Percentiles rank a stretch among this genome's conserved stretches.
phyloP scores from a whole-genome alignment of 2,329 filamentous ascomycete species.

The Orbilia javanica region DNA sequence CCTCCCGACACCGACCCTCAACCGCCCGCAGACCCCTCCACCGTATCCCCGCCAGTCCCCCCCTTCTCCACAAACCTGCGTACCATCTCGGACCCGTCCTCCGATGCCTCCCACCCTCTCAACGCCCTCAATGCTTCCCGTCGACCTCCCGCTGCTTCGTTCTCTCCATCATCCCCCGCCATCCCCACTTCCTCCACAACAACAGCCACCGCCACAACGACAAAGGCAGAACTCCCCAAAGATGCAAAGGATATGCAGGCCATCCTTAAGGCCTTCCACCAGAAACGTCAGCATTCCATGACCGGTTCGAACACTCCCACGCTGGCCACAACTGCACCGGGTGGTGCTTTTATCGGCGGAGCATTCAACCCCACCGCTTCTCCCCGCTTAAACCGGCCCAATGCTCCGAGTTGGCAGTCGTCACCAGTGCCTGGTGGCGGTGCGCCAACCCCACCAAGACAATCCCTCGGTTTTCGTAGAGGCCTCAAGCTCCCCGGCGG shows the following conservation, averaged over 20 bases:
- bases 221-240: constrained; percentile 47
- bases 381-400: constrained; percentile 66
- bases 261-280: constrained; percentile 77
- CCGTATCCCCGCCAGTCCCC: neutral
- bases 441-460: constrained; percentile 63
- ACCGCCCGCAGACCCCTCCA: constrained; percentile 22
- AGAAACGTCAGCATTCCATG: constrained; percentile 74
- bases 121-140: constrained; percentile 68
- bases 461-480: constrained; percentile 68
- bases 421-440: constrained; percentile 66
- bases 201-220: neutral
- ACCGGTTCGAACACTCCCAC: constrained; percentile 64
- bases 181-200: constrained; percentile 65
- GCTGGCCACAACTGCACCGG: constrained; percentile 62
- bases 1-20: constrained; percentile 39
- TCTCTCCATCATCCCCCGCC: constrained; percentile 67
- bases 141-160: constrained; percentile 67
- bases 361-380: constrained; percentile 66
- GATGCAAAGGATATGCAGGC: constrained; percentile 74
- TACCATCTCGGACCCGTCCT: constrained; percentile 38
- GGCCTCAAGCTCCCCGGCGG: constrained; percentile 66
- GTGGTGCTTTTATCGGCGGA: constrained; percentile 63
- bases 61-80: constrained; percentile 32
- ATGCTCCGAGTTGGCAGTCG: constrained; percentile 66
- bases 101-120: constrained; percentile 57